These are phyloP conservation scores for Boeremia exigua DNA, from an alignment of 2,329 filamentous ascomycete genomes.

Conservation along the genomic window DNA sequence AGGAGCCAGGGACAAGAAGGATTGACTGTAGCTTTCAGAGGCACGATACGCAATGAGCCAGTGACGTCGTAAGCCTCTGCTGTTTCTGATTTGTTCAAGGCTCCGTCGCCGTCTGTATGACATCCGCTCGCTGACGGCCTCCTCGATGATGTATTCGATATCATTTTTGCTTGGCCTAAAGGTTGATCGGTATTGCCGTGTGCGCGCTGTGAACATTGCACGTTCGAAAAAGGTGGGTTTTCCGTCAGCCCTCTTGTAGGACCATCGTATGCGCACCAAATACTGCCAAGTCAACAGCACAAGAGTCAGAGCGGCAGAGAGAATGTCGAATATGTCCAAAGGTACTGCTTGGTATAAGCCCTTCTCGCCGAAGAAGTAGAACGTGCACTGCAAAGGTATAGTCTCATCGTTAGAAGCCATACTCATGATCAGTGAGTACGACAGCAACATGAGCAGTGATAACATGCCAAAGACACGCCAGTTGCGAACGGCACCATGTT, in stretches of 20 bases:
- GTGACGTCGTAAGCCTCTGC: slow-evolving; percentile 4
- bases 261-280: slow-evolving; percentile 4
- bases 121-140: not conserved
- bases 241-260: not conserved
- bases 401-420: slow-evolving; percentile 9
- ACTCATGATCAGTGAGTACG: slow-evolving; percentile 2
- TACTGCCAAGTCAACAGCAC: slow-evolving; percentile 4
- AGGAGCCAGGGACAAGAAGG: slow-evolving; percentile 16
- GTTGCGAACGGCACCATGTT: slow-evolving; percentile 16
- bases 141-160: slow-evolving; percentile 3
- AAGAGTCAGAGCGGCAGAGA: slow-evolving; percentile 2
- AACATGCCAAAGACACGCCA: slow-evolving; percentile 17
- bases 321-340: not conserved
- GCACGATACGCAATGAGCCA: slow-evolving; percentile 10
- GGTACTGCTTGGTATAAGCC: not conserved
- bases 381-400: slow-evolving; percentile 13
- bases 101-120: not conserved
- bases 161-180: not conserved
- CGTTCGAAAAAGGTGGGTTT: slow-evolving; percentile 3
- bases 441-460: slow-evolving; percentile 9
- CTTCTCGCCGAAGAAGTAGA: not conserved
- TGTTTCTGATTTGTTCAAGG: slow-evolving; percentile 4
- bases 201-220: slow-evolving; percentile 2
- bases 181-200: not conserved
- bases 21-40: slow-evolving; percentile 13